Base-by-base conservation (phyloP, 768 basidiomycete genomes). In the Crucibulum laeve region DNA sequence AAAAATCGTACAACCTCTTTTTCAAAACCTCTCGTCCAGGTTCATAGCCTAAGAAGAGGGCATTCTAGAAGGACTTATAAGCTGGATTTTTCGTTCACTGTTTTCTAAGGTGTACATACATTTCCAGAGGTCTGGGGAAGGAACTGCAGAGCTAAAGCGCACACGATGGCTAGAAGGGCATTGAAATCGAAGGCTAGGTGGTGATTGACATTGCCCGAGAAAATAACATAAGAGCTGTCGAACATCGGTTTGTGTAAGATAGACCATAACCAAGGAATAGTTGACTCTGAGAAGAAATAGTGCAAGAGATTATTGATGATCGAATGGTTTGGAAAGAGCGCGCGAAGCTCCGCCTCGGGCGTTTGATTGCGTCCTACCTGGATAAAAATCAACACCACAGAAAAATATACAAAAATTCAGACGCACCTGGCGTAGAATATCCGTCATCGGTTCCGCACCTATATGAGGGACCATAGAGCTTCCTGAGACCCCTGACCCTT, bases 121-220 rank as follows among this genome's bases (percentile, higher is more conserved):
- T 55, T 41, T 21, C 41, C 28, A 3, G 46, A 21, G 13, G 47
- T 42, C 40, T 39, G 30, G 5, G 53, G 51, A 21, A 55, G 46
- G 40, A 51, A 48, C 39, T 54, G 53, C 6, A 54, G 33, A 15
- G 53, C 52, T 11, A 48, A 37, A n/a, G 48, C 36, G 36, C 50
- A 46, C 5, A 54, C 38, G 4, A 45, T 51, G 11, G 53, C 48
- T 22, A 54, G 19, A 23, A 54, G 37, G 13, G 43, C 42, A 25
- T 47, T 34, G 22, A 49, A 46, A 42, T 48, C 45, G 17, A 49
- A n/a, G n/a, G n/a, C n/a, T 39, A 6, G 53, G 37, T 11, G 53
- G 48, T 36, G 53, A 23, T 17, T 36, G 35, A 11, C 7, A 11
- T 17, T 17, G 35, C 18, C 17, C 7, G 35, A 36, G 17, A 36